Conservation (phyloP, 345 rosid species). For the Jatropha curcas region DNA sequence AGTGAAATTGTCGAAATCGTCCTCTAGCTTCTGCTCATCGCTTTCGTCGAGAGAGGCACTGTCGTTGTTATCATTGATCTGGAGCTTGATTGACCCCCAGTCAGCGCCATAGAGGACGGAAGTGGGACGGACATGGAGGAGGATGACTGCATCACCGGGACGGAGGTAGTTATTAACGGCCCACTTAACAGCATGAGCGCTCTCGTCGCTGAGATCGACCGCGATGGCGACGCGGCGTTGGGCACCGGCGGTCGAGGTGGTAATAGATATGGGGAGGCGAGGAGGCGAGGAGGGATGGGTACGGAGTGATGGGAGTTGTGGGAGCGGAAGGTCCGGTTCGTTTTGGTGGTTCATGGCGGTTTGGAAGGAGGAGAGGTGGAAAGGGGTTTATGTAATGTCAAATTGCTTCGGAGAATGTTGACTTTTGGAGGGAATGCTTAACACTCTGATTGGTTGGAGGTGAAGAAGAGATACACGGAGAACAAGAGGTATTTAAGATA, state of each 20-base stretch:
- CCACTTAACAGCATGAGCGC: conserved; percentile 34
- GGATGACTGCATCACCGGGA: conserved; percentile 67
- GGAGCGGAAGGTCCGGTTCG: conserved; percentile 14
- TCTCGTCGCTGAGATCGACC: conserved; percentile 33
- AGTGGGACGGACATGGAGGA: conserved; percentile 36
- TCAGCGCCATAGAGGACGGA: conserved; percentile 93
- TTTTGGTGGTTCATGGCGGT: background rate
- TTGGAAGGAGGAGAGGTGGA: background rate
- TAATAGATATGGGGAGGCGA: background rate
- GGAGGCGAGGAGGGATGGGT: conserved; percentile 4
- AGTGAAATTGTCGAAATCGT: conserved; percentile 67
- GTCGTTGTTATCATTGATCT: conserved; percentile 24
- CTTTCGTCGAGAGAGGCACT: conserved; percentile 9
- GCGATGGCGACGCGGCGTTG: conserved; percentile 36
- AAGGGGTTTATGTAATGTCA: background rate
- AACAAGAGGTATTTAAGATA: too few relatives aligned
- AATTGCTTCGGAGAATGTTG: background rate
- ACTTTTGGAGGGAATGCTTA: background rate
- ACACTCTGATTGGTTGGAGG: too few relatives aligned
- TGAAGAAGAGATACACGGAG: too few relatives aligned
- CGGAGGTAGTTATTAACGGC: conserved; percentile 36
- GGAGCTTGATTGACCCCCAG: conserved; percentile 81
- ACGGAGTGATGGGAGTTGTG: conserved; percentile 7
- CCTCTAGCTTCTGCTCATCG: conserved; percentile 51
- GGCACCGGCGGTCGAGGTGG: conserved; percentile 15